Evolutionary conservation across 768 basidiomycete genomes (phyloP), one percentile per base, ranked within the genome.

Genomic region (Mycena alexandri): DNA sequence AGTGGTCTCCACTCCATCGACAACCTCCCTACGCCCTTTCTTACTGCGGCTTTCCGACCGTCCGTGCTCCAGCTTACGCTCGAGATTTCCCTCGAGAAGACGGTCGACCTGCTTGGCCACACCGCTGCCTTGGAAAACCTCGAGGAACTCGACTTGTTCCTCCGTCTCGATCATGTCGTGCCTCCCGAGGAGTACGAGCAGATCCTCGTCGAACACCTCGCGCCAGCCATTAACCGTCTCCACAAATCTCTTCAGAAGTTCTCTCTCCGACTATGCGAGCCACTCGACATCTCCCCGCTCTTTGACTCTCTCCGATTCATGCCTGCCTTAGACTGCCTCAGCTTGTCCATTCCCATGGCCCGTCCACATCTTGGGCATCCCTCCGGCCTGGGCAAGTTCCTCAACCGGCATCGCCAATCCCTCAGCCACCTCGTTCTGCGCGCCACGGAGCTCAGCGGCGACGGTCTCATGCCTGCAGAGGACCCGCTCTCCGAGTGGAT

Each of bases 21-120:
- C 46, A 62, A 74, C 66, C 72, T 77, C 25, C 77, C 78, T 19
- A 74, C 75, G 0, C 78, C 79, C 11, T 79, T 81, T 64, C 74
- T 83, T 3, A 69, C 77, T 24, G 77, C 80, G 24, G 75, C 78
- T n/a, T 80, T 81, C 71, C 75, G 77, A 10, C 69, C 74, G 22
- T 78, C 76, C 29, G 77, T 84, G 14, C 80, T 79, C 29, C 82
- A 81, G 61, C 78, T 83, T 16, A 80, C 80, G 17, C 77, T 84
- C 19, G 81, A 84, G 68, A 76, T 84, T 13, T 81, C 82, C 13
- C 73, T 83, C n/a, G 80, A 83, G 71, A 83, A 83, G 63, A 74
- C 81, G 21, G 72, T 70, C 44, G 74, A 74, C n/a, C 74, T 84
- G 24, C 71, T 82, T 47, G 65, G 69, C 2, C 78, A 81, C 1